Evolutionary conservation across 495 filamentous ascomycete genomes (phyloP).

Genomic region (Penicillium robsamsonii): DNA sequence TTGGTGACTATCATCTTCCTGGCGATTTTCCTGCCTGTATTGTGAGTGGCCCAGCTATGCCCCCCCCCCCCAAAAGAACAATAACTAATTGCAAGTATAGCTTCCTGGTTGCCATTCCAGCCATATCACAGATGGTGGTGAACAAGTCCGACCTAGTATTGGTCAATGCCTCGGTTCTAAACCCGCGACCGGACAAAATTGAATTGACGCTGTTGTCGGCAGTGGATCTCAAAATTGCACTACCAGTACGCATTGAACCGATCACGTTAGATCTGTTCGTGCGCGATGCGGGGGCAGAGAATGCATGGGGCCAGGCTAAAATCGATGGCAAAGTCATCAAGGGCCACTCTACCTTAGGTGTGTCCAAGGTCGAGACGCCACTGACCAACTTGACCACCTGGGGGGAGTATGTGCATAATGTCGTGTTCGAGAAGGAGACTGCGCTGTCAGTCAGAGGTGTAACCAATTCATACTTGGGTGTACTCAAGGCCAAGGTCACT

Average conservation of each 20-base stretch:
- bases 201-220: conserved; percentile 35
- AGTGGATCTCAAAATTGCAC: conserved; percentile 34
- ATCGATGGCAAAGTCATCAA: conserved; percentile 30
- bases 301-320: conserved; percentile 27
- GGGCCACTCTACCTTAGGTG: conserved; percentile 37
- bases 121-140: conserved; percentile 43
- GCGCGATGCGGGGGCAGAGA: conserved; percentile 24
- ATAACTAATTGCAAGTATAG: conserved; percentile 22
- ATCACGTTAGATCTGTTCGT: conserved; percentile 36
- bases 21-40: conserved; percentile 40
- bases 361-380: conserved; percentile 23
- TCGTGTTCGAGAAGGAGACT: conserved; percentile 32
- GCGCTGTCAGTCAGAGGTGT: conserved; percentile 30
- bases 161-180: conserved; percentile 33
- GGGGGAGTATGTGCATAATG: conserved; percentile 35
- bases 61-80: neutral
- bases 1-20: conserved; percentile 30
- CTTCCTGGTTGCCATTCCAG: conserved; percentile 44
- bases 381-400: conserved; percentile 29
- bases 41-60: conserved; percentile 25
- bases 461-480: conserved; percentile 38
- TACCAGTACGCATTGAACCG: conserved; percentile 41
- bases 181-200: conserved; percentile 34
- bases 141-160: conserved; percentile 40
- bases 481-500: conserved; percentile 33